These are phyloP conservation scores for Acanthamoeba royreba DNA, from an alignment of 208 protist species.

Conservation along the genomic window DNA sequence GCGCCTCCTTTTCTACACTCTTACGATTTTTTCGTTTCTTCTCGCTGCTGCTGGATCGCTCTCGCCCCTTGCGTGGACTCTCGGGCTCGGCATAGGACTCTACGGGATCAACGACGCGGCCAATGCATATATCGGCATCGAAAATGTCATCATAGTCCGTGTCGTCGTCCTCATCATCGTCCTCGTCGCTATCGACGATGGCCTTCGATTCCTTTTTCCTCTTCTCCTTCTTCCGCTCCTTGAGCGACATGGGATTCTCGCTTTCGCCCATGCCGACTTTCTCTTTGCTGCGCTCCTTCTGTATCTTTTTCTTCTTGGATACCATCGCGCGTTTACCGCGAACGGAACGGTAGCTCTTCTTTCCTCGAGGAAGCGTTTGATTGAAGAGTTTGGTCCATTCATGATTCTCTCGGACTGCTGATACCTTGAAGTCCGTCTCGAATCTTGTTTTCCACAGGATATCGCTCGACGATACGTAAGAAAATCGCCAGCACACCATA, in stretches of 20 bases:
- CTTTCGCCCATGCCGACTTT: not conserved
- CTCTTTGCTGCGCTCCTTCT: not conserved
- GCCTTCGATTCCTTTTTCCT: not conserved
- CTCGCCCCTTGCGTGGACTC: not conserved
- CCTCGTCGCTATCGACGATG: not conserved
- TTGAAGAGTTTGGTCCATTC: conserved; percentile 18
- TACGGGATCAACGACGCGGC: not conserved
- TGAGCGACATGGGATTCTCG: not conserved
- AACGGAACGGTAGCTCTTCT: not conserved
- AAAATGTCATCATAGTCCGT: not conserved
- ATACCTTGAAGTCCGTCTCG: not conserved
- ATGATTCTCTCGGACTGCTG: not conserved
- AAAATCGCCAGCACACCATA: not conserved
- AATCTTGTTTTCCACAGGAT: not conserved
- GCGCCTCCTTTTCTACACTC: not conserved
- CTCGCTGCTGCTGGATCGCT: not conserved
- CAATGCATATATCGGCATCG: not conserved
- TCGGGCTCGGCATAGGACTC: not conserved
- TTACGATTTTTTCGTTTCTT: not conserved
- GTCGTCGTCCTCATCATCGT: not conserved
- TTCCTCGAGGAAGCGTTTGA: not conserved
- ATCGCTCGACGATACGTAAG: not conserved
- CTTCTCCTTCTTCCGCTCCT: not conserved
- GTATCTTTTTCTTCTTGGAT: not conserved
- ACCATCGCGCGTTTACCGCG: not conserved